These are phyloP conservation scores for Cucumis hystrix DNA, from an alignment of 306 rosid species.

Conservation along the genomic window DNA sequence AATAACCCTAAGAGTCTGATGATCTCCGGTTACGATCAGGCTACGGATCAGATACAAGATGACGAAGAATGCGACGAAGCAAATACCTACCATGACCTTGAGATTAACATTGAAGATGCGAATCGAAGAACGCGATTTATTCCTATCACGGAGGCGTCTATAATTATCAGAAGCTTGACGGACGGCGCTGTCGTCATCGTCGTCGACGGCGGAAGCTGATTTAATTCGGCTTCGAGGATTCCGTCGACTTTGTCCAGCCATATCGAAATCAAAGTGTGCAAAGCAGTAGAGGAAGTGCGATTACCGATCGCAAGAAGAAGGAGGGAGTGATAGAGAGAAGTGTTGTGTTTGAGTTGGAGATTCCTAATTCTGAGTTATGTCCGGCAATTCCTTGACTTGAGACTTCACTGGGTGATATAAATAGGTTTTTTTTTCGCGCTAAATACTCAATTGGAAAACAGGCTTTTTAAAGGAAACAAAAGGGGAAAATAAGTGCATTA, in stretches of 20 bases:
- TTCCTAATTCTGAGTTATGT: background rate
- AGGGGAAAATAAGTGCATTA: no score
- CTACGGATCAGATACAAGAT: conserved; percentile 35
- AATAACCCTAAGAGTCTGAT: conserved; percentile 36
- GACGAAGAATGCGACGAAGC: conserved; percentile 38
- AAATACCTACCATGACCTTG: conserved; percentile 32
- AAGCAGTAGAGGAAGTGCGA: background rate
- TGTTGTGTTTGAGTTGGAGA: background rate
- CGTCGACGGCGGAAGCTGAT: conserved; percentile 24
- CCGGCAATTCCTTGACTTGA: background rate
- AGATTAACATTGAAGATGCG: conserved; percentile 37
- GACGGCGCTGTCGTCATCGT: background rate
- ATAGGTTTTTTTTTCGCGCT: background rate
- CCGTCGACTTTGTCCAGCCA: conserved; percentile 48
- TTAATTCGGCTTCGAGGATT: conserved; percentile 36
- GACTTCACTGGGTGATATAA: background rate
- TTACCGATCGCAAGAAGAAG: background rate
- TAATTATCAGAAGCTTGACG: background rate
- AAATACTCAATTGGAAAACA: background rate
- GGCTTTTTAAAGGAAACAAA: no score
- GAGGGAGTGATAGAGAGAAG: background rate
- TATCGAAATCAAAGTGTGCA: background rate
- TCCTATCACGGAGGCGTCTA: conserved; percentile 26
- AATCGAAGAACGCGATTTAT: conserved; percentile 22
- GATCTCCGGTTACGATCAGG: conserved; percentile 15